Percentiles rank a stretch among this genome's conserved stretches.
These are phyloP conservation scores for Sporothrix protearum DNA, from an alignment of 2,329 filamentous ascomycete species.

Conservation along the genomic window DNA sequence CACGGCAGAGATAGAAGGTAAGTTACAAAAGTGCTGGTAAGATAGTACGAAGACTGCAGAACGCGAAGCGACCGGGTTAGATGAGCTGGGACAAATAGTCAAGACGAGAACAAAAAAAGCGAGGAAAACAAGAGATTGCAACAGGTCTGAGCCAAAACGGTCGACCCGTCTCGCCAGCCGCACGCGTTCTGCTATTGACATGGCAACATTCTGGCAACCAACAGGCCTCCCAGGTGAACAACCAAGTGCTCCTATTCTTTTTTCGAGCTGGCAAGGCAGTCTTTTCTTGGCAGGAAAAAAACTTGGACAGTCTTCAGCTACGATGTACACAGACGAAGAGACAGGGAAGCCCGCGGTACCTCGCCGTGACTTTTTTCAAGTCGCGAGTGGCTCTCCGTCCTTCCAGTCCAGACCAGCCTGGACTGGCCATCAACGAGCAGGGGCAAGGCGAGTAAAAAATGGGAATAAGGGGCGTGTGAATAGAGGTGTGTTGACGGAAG, in stretches of 20 bases:
- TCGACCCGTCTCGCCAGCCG: neutral
- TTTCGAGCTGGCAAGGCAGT: neutral
- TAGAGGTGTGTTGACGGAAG: neutral
- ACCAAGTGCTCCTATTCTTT: neutral
- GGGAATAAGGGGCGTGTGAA: neutral
- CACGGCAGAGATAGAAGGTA: neutral
- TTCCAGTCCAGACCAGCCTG: neutral
- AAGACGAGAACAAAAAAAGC: neutral
- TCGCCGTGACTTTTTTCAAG: neutral
- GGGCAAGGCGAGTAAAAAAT: neutral
- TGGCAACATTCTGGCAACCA: too few relatives aligned
- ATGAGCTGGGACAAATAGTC: neutral
- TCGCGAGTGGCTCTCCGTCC: neutral
- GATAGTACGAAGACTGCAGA: neutral
- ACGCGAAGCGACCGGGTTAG: neutral
- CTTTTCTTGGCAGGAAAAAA: neutral
- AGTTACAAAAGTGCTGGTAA: neutral
- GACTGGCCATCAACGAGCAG: neutral
- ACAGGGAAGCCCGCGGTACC: conserved; percentile 1
- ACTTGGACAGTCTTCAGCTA: too few relatives aligned
- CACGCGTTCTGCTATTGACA: neutral
- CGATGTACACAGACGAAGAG: neutral
- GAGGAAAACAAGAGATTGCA: neutral
- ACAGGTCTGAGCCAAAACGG: neutral
- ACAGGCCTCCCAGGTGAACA: neutral